Evolutionary conservation across 2,329 filamentous ascomycete genomes (phyloP).

Genomic region (Bimuria novae-zelandiae): DNA sequence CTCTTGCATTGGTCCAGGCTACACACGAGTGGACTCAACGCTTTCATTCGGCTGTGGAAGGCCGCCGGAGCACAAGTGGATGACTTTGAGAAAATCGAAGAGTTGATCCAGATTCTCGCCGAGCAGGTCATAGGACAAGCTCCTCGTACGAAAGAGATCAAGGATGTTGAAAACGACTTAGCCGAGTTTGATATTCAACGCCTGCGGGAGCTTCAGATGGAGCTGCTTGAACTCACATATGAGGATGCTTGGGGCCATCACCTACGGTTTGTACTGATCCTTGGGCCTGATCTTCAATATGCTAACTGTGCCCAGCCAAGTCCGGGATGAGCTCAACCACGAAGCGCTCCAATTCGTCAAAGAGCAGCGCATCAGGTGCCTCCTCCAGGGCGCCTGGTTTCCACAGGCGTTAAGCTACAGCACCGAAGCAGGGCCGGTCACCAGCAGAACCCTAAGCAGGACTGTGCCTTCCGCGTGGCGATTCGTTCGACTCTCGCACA

Average conservation of each 20-base stretch:
- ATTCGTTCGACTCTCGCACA: slow-evolving; percentile 87
- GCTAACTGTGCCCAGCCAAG: slow-evolving; percentile 59
- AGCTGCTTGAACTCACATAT: slow-evolving; percentile 85
- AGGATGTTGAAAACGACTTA: slow-evolving; percentile 88
- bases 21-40: slow-evolving; percentile 81
- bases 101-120: slow-evolving; percentile 85
- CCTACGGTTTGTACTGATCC: slow-evolving; percentile 57
- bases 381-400: slow-evolving; percentile 92
- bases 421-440: slow-evolving; percentile 53
- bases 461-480: slow-evolving; percentile 67
- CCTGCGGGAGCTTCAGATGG: slow-evolving; percentile 88
- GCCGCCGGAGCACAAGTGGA: slow-evolving; percentile 79
- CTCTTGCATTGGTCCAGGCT: slow-evolving; percentile 91
- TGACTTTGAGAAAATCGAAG: slow-evolving; percentile 92
- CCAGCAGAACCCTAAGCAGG: slow-evolving; percentile 48
- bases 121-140: slow-evolving; percentile 88
- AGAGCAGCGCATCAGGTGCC: slow-evolving; percentile 89
- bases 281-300: slow-evolving; percentile 6
- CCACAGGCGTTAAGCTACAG: slow-evolving; percentile 57
- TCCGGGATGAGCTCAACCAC: slow-evolving; percentile 87
- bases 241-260: slow-evolving; percentile 95
- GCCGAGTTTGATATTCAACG: slow-evolving; percentile 78
- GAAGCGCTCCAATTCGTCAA: slow-evolving; percentile 96
- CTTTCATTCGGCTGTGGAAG: slow-evolving; percentile 93
- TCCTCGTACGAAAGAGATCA: slow-evolving; percentile 77